Percentiles rank a stretch among this genome's conserved stretches.
Evolutionary conservation across 345 rosid species (phyloP).

Genomic region (Heritiera fomes): DNA sequence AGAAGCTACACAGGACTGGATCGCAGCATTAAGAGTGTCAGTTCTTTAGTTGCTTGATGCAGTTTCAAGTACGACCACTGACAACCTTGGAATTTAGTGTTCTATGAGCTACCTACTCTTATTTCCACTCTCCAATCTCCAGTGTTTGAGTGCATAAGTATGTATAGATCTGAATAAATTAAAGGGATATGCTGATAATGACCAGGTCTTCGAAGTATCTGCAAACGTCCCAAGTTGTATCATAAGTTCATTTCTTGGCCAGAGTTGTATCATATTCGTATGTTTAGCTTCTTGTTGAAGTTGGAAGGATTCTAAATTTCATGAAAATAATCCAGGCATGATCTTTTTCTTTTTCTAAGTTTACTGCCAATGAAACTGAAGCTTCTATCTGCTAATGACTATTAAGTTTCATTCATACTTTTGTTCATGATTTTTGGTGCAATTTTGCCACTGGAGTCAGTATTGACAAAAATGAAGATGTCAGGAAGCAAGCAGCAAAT

Average conservation of each 20-base stretch:
- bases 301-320: neutral
- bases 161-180: constrained; percentile 10
- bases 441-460: too few species aligned
- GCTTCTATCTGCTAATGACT: neutral
- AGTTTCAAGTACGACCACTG: neutral
- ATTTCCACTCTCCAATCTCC: neutral
- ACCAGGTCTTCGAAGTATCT: neutral
- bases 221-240: neutral
- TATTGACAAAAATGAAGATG: too few species aligned
- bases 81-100: neutral
- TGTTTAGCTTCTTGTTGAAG: neutral
- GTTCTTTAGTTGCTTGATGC: constrained; percentile 48
- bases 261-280: too few species aligned
- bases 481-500: too few species aligned
- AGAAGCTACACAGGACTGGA: constrained; percentile 25
- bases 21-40: constrained; percentile 41
- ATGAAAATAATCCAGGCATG: neutral
- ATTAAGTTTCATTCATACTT: too few species aligned
- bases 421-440: too few species aligned
- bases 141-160: neutral
- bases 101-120: neutral
- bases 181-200: neutral
- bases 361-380: neutral
- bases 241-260: neutral
- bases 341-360: neutral